These are phyloP conservation scores for Quercus rubra DNA, from an alignment of 306 rosid genomes.

Conservation along the genomic window DNA sequence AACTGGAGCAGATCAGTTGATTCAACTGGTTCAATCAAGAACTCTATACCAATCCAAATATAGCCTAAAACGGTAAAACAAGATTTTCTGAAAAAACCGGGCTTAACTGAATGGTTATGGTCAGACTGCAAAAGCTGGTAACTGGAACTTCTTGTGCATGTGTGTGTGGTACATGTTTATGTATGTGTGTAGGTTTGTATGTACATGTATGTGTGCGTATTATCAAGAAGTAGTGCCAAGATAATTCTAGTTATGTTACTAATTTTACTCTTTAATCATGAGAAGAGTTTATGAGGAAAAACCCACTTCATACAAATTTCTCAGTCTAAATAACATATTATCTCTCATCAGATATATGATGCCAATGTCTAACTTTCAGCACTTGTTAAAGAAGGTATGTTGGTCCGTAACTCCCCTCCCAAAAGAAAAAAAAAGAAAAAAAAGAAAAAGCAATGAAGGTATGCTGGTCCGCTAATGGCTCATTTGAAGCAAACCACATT, in stretches of 20 bases:
- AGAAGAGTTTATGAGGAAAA: not conserved
- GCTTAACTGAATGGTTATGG: too few species aligned
- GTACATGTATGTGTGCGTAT: not conserved
- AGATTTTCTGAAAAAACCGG: too few species aligned
- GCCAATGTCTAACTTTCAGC: not conserved
- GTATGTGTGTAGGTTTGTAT: too few species aligned
- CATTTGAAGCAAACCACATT: not conserved
- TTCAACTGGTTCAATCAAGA: too few species aligned
- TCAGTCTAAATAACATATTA: not conserved
- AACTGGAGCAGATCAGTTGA: too few species aligned
- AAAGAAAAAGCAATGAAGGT: not conserved
- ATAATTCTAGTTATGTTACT: not conserved
- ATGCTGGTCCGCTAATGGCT: constrained; percentile 4
- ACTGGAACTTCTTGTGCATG: too few species aligned
- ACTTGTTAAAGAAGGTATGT: not conserved
- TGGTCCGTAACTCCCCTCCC: too few species aligned
- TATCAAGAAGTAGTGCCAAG: not conserved
- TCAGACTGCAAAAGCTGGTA: too few species aligned
- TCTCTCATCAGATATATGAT: not conserved
- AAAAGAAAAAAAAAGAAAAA: too few species aligned
- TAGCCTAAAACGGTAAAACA: too few species aligned
- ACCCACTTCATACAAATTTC: not conserved
- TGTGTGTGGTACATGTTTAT: too few species aligned
- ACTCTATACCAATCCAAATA: too few species aligned
- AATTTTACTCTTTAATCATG: not conserved